These are phyloP conservation scores for Inga leiocalycina DNA, from an alignment of 306 rosid genomes.

Conservation along the genomic window DNA sequence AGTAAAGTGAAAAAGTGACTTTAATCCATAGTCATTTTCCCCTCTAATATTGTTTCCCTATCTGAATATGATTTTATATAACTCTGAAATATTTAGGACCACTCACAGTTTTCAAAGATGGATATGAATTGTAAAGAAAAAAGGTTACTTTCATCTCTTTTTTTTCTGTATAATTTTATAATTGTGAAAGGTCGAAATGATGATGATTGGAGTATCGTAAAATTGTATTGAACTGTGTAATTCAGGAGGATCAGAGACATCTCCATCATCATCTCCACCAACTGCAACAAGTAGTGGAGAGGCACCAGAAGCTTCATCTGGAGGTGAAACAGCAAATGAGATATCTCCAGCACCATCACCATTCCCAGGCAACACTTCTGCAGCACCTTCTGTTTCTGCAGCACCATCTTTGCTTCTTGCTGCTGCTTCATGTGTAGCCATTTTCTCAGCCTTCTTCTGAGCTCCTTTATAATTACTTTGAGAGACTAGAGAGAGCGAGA, in stretches of 20 bases:
- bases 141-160: not conserved
- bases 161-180: not conserved
- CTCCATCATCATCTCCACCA: slow-evolving; percentile 45
- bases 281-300: not conserved
- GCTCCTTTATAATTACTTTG: not conserved
- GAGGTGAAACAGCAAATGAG: not conserved
- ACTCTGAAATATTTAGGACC: not conserved
- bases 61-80: not conserved
- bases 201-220: not conserved
- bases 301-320: slow-evolving; percentile 19
- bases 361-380: not conserved
- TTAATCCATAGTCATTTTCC: not conserved
- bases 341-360: slow-evolving; percentile 35
- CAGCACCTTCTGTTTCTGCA: slow-evolving; percentile 24
- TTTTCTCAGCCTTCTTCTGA: slow-evolving; percentile 31
- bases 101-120: not conserved
- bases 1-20: not conserved
- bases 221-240: slow-evolving; percentile 11
- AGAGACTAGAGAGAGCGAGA: slow-evolving; percentile 11
- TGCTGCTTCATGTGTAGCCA: not conserved
- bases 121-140: not conserved
- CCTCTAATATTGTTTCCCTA: not conserved
- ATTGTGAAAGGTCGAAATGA: not conserved
- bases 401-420: slow-evolving; percentile 27
- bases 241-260: slow-evolving; percentile 29